Conservation (phyloP, 1,139 yeast species). For the Candida albicans region DNA sequence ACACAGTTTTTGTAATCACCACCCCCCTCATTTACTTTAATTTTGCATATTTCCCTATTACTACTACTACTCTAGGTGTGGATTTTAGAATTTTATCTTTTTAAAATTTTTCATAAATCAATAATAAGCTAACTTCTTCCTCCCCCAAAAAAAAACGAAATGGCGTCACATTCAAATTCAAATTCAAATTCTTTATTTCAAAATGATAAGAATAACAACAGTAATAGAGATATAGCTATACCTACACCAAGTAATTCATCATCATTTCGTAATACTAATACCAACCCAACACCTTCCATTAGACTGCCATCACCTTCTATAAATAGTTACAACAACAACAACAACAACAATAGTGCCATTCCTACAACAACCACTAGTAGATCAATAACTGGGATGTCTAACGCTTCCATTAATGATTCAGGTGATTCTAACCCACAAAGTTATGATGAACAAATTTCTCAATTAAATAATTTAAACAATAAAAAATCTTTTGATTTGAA, state of each 20-base stretch:
- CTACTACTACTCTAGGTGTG: no score
- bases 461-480: constrained; percentile 18
- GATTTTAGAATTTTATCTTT: no score
- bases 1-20: no score
- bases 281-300: constrained; percentile 4
- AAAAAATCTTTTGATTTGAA: constrained; percentile 30
- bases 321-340: neutral
- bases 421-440: neutral
- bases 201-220: constrained; percentile 1
- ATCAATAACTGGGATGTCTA: no score
- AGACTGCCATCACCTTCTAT: constrained; percentile 13
- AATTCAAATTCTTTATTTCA: constrained; percentile 10
- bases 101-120: no score
- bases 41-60: no score
- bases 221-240: neutral
- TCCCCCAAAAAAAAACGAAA: neutral
- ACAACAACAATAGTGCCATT: neutral
- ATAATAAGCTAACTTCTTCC: no score
- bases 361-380: neutral
- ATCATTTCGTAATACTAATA: neutral
- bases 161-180: neutral
- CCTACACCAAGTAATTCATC: neutral
- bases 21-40: no score
- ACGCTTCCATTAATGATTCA: no score
- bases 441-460: constrained; percentile 25